Evolutionary conservation across 352 stramenopile genomes (phyloP), one percentile per base, ranked within the genome.

Genomic region (Aphanomyces astaci): DNA sequence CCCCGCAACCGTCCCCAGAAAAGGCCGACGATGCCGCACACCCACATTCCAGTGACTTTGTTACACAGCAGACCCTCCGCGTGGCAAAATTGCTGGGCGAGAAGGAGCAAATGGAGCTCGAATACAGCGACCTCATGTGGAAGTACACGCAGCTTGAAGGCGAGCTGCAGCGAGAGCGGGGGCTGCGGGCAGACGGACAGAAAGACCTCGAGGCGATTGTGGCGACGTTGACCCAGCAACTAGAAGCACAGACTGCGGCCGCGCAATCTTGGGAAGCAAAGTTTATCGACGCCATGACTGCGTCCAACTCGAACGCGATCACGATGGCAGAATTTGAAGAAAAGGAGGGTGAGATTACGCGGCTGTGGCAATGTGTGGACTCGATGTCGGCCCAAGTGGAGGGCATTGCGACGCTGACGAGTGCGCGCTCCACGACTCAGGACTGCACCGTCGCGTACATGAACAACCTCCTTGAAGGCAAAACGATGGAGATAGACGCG

Each of bases 291-390:
- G 24, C 24, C 13, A 25, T 28, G 0, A 22, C n/a, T 11, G 24
- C 11, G 9, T 59, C 15, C 2, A 40, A 13, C 51, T 30, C 51
- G 51, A 22, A 59, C 30, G 2, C 51, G 25, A 59, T 59, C 51
- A 59, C 51, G 51, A 59, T 59, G 51, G 51, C 51, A 4, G 51
- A 59, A 32, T 59, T 59, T 19, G 51, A 59, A 32, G 51, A 59
- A 30, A 48, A 48, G 30, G 60, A 66, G 11, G 19, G 9, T 0
- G 62, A 68, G 22, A 28, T 60, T 4, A 3, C 10, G 22, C 62
- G 49, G 25, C 45, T 68, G 24, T 68, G 43, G 43, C 25, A 68
- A 19, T 59, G n/a, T 9, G 25, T 60, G 2, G 51, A 68, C 13
- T 15, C 46, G 28, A 40, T 68, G 28, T 25, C 62, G 27, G 28